These are phyloP conservation scores for Gastrolobium villosum DNA, from an alignment of 306 rosid species.

Conservation along the genomic window DNA sequence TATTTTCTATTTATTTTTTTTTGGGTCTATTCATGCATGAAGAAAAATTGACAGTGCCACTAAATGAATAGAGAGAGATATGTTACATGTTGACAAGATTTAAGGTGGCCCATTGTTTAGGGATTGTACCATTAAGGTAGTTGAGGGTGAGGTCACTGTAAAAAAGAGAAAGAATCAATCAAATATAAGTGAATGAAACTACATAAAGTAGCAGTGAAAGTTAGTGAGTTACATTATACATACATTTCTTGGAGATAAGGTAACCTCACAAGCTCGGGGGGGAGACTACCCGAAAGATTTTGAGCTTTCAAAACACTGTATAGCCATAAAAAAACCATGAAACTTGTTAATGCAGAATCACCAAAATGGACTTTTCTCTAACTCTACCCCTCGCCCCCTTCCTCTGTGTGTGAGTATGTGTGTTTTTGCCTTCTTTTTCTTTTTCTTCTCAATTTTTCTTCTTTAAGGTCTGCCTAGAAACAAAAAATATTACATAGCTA, in stretches of 20 bases:
- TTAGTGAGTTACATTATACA: slow-evolving; percentile 8
- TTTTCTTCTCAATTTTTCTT: too few species aligned
- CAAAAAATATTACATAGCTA: too few species aligned
- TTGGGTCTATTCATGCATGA: background rate
- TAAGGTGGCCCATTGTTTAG: slow-evolving; percentile 57
- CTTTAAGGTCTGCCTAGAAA: too few species aligned
- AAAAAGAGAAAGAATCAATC: slow-evolving; percentile 8
- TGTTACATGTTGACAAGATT: slow-evolving; percentile 60
- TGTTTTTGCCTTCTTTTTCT: too few species aligned
- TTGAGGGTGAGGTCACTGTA: slow-evolving; percentile 63
- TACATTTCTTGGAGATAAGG: slow-evolving; percentile 52
- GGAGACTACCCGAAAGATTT: slow-evolving; percentile 52
- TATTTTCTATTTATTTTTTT: background rate
- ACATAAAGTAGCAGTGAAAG: background rate
- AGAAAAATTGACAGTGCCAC: background rate
- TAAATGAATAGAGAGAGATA: background rate
- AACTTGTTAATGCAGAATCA: background rate
- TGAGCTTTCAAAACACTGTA: slow-evolving; percentile 47
- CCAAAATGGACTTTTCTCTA: background rate
- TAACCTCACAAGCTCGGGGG: slow-evolving; percentile 47
- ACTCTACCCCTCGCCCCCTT: too few species aligned
- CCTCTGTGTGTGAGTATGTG: too few species aligned
- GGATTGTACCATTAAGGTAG: slow-evolving; percentile 74
- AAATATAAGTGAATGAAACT: background rate
- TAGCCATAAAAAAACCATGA: background rate